Conservation (phyloP, 352 stramenopile genomes). For the Globisporangium rhizosaccharum region DNA sequence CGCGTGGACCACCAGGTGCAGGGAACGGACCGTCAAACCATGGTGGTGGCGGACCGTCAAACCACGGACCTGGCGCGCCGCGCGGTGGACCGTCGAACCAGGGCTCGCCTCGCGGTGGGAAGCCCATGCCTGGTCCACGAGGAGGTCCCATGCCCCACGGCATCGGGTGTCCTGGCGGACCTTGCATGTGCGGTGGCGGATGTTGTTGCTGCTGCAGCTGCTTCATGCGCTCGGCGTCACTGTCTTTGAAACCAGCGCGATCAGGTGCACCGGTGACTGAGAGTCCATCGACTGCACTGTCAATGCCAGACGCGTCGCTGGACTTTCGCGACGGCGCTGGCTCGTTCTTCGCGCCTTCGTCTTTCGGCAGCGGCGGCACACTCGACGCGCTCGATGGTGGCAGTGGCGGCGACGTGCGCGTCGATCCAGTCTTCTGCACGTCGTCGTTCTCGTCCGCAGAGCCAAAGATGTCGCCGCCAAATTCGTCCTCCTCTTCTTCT, state of each 20-base stretch:
- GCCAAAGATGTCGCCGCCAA: constrained; percentile 81
- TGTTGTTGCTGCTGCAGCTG: constrained; percentile 14
- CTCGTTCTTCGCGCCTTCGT: constrained; percentile 11
- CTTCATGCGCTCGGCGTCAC: constrained; percentile 15
- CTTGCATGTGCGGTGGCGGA: constrained; percentile 14
- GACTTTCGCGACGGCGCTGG: constrained; percentile 9
- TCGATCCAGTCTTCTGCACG: constrained; percentile 12
- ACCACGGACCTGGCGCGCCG: constrained; percentile 64
- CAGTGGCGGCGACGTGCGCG: constrained; percentile 21
- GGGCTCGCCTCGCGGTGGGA: constrained; percentile 37
- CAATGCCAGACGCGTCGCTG: constrained; percentile 1
- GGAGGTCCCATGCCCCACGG: constrained; percentile 31
- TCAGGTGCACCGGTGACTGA: background rate
- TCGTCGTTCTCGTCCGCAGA: constrained; percentile 53
- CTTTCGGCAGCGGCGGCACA: constrained; percentile 33
- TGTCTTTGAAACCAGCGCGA: constrained; percentile 2
- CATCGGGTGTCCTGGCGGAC: constrained; percentile 23
- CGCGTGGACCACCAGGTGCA: constrained; percentile 27
- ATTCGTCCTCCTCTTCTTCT: constrained; percentile 80
- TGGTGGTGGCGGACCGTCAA: constrained; percentile 57
- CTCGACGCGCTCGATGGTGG: background rate
- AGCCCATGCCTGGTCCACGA: constrained; percentile 48
- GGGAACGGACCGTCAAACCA: constrained; percentile 82
- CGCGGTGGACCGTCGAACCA: constrained; percentile 67
- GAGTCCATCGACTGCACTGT: background rate